Evolutionary conservation across 2,329 filamentous ascomycete species (phyloP).

Genomic region (Penicillium fuscoglaucum): DNA sequence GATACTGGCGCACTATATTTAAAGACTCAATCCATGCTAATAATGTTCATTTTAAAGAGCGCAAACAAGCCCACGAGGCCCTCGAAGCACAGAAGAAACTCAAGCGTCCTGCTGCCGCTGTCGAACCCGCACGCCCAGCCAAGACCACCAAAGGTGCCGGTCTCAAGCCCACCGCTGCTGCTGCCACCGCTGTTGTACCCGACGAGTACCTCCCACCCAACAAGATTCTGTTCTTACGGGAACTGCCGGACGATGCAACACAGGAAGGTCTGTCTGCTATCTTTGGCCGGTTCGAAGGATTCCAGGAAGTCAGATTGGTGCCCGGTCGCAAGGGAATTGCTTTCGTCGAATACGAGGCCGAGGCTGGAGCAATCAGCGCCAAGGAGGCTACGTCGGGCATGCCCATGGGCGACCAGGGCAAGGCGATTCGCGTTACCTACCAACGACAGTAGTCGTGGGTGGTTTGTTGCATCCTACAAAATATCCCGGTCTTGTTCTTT

Average conservation of each 20-base stretch:
- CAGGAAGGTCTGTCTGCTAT: constrained; percentile 75
- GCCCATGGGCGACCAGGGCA: constrained; percentile 70
- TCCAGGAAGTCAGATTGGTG: constrained; percentile 87
- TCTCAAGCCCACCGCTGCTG: constrained; percentile 72
- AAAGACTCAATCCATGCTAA: constrained; percentile 6
- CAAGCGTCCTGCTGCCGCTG: constrained; percentile 60
- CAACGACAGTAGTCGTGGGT: constrained; percentile 65
- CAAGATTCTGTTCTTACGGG: constrained; percentile 93
- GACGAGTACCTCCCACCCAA: constrained; percentile 98
- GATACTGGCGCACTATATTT: background rate
- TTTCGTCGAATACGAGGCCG: constrained; percentile 93
- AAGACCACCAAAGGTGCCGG: constrained; percentile 72
- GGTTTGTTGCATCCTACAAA: constrained; percentile 16
- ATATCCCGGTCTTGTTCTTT: constrained; percentile 22
- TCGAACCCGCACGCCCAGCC: constrained; percentile 57
- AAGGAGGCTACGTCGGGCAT: constrained; percentile 92
- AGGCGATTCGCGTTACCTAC: constrained; percentile 92
- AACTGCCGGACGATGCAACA: constrained; percentile 83
- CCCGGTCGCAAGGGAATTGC: constrained; percentile 85
- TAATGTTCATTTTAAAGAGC: constrained; percentile 47
- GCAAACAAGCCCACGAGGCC: constrained; percentile 79
- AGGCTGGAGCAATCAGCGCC: constrained; percentile 84
- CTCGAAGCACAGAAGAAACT: constrained; percentile 75
- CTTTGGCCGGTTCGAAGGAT: constrained; percentile 88
- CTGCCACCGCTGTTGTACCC: constrained; percentile 73